phyloP scores from a whole-genome alignment of 2,329 filamentous ascomycete species.

The Epichloe sibirici region DNA sequence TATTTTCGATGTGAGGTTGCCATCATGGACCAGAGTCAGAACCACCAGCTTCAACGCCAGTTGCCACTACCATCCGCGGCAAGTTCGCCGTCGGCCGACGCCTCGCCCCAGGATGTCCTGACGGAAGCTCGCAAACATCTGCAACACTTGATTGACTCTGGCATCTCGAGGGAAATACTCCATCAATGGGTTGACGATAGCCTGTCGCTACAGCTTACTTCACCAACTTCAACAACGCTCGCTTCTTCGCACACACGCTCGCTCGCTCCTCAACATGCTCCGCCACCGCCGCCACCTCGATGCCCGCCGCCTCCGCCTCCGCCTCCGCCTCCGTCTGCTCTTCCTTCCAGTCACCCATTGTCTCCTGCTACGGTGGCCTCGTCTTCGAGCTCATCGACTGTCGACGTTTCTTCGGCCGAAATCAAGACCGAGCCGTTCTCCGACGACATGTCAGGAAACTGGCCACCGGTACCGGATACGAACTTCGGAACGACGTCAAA shows the following conservation, averaged over 20 bases:
- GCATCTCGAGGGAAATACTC: conserved; percentile 29
- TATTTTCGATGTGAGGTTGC: conserved; percentile 16
- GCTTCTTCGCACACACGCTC: conserved; percentile 9
- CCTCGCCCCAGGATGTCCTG: conserved; percentile 30
- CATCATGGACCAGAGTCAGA: conserved; percentile 21
- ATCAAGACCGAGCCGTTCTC: conserved; percentile 19
- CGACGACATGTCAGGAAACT: conserved; percentile 17
- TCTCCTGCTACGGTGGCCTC: conserved; percentile 9
- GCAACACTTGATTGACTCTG: conserved; percentile 32
- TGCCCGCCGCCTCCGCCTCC: conserved; percentile 18
- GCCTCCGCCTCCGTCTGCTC: conserved; percentile 17
- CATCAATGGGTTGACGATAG: conserved; percentile 29
- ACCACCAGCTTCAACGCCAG: conserved; percentile 16
- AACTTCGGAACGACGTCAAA: conserved; percentile 5
- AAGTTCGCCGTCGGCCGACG: conserved; percentile 15
- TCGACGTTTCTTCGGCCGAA: conserved; percentile 13
- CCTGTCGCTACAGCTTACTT: conserved; percentile 20
- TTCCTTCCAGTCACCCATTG: conserved; percentile 10
- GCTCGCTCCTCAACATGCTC: conserved; percentile 14
- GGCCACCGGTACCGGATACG: conserved; percentile 4
- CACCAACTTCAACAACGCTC: conserved; percentile 9
- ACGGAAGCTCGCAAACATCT: conserved; percentile 33
- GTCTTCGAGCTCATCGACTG: conserved; percentile 7
- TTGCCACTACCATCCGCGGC: conserved; percentile 10
- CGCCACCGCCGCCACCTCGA: conserved; percentile 20